Base-by-base conservation (phyloP, 306 rosid species). In the Quercus mongolica region DNA sequence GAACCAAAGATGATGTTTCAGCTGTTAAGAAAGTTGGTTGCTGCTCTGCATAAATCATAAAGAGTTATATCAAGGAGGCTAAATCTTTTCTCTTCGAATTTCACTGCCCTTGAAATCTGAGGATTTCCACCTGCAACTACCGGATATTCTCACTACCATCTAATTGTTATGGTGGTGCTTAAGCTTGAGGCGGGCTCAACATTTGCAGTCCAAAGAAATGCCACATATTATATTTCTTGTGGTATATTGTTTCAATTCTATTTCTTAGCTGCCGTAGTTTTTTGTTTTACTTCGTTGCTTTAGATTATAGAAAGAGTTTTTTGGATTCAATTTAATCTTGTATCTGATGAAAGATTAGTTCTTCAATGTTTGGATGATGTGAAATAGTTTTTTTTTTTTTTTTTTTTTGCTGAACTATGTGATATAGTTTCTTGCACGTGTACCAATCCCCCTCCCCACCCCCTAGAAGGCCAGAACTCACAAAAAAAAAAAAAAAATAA, bases 1-100 rank as follows among this genome's bases (percentile, higher is more conserved):
- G 90, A 67, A 69, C 61, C 76, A 89, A 70, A 84, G 92, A 89
- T 80, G 92, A 89, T 83, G 90, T 89, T 78, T 89, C 90, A 3
- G 90, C 87, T 33, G 76, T 89, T 56, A 86, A 85, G 89, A 80
- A 86, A 76, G 85, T 30, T 55, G 82, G 89, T 35, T 89, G 92
- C 79, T 86, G 90, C 86, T 85, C 90, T 76, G 83, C 84, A 49
- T 89, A 79, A 79, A 80, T 77, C 56, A 23, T 20, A 28, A 38
- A 74, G 57, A 51, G 56, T 21, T 65, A 67, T 8, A 61, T 73
- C 78, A 18, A 26, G n/a, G 63, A 64, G 84, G 62, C 20, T 51
- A 33, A 18, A 64, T 62, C 31, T 59, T 59, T 79, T 68, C 54
- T 56, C 65, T 59, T 75, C 33, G 25, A 41, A 46, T 57, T 71